Conservation (phyloP, 139 green algal species). For the Pleodorina starrii region DNA sequence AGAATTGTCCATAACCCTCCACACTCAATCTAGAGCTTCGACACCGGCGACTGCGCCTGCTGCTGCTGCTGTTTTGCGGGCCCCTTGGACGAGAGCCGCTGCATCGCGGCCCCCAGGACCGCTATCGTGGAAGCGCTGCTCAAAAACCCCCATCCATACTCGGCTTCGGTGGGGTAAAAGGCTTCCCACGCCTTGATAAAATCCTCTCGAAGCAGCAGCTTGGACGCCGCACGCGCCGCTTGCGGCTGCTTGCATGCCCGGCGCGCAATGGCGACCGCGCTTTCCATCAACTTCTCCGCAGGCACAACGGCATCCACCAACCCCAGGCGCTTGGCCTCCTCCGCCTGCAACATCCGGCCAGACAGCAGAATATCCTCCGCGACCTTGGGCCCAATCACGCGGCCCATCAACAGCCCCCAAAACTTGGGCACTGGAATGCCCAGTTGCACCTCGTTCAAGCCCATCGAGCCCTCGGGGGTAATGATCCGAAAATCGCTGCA, state of each 20-base stretch:
- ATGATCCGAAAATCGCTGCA: constrained; percentile 93
- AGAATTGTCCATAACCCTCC: no score
- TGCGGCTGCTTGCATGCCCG: constrained; percentile 60
- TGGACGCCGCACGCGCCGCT: constrained; percentile 68
- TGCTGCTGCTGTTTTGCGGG: background rate
- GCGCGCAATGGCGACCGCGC: constrained; percentile 67
- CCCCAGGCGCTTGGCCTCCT: constrained; percentile 71
- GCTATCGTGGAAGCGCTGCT: constrained; percentile 64
- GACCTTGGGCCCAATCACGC: constrained; percentile 65
- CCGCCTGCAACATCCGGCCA: constrained; percentile 49
- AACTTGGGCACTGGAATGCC: constrained; percentile 93
- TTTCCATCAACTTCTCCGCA: constrained; percentile 64
- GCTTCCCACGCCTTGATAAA: constrained; percentile 75
- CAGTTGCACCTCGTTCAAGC: constrained; percentile 84
- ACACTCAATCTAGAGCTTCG: constrained; percentile 10
- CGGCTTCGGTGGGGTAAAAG: constrained; percentile 71
- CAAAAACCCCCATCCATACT: constrained; percentile 78
- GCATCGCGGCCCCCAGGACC: constrained; percentile 74
- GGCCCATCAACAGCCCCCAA: constrained; percentile 83
- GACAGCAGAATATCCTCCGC: constrained; percentile 77
- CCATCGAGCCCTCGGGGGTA: constrained; percentile 77
- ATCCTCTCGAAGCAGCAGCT: constrained; percentile 68
- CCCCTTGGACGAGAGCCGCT: constrained; percentile 62
- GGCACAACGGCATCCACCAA: constrained; percentile 84
- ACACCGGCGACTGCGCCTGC: constrained; percentile 7